Percentiles rank a stretch among this genome's conserved stretches.
Conservation (phyloP, 805 yeast species). For the Cyberlindnera americana region DNA sequence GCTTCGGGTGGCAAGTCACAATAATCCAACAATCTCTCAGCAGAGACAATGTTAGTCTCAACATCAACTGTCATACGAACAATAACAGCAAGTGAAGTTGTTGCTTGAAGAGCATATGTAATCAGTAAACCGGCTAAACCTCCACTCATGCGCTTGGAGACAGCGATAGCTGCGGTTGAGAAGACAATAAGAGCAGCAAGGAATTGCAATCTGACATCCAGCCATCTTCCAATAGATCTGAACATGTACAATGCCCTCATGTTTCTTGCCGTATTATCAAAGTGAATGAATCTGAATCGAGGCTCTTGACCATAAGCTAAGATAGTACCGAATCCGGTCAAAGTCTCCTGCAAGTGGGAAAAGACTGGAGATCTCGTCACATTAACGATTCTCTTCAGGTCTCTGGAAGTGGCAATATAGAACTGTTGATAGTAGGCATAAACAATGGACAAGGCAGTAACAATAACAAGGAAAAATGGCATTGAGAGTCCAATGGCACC, state of each 20-base stretch:
- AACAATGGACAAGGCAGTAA: conserved; percentile 42
- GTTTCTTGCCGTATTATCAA: conserved; percentile 69
- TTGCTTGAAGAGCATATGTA: conserved; percentile 87
- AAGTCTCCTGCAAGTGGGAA: conserved; percentile 79
- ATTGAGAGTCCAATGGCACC: conserved; percentile 48
- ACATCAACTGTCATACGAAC: conserved; percentile 99
- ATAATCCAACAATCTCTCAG: conserved; percentile 90
- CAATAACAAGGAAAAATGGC: conserved; percentile 51
- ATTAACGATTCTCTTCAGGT: conserved; percentile 69
- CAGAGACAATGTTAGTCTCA: conserved; percentile 95
- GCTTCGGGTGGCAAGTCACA: conserved; percentile 80
- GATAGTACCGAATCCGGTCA: conserved; percentile 74
- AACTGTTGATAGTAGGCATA: conserved; percentile 69
- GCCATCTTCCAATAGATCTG: conserved; percentile 69
- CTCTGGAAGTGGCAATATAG: conserved; percentile 70
- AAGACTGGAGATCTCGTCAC: conserved; percentile 72
- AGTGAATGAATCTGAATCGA: conserved; percentile 60
- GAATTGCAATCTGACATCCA: conserved; percentile 55
- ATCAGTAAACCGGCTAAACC: conserved; percentile 94
- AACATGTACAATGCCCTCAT: conserved; percentile 66
- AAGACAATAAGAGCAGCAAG: conserved; percentile 57
- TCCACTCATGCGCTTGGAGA: conserved; percentile 40
- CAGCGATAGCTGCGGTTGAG: conserved; percentile 45
- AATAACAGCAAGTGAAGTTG: conserved; percentile 93
- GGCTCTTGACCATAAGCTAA: conserved; percentile 68